Conservation (phyloP, 1,284 basidiomycete genomes). For the Cryptococcus sp. region DNA sequence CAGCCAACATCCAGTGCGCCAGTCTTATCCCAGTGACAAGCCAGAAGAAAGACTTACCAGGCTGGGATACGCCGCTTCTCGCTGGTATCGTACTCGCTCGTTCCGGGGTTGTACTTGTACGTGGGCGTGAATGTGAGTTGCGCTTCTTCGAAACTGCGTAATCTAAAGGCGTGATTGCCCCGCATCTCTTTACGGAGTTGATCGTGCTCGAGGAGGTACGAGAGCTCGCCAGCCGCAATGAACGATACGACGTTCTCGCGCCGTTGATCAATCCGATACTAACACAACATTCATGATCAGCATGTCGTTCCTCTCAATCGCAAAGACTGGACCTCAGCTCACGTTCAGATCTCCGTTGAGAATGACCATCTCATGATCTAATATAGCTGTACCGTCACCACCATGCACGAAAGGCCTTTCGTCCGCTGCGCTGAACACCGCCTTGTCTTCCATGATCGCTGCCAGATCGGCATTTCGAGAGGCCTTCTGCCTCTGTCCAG, state of each 20-base stretch:
- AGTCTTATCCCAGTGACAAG: background rate
- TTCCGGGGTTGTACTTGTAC: slow-evolving; percentile 89
- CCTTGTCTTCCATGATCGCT: slow-evolving; percentile 78
- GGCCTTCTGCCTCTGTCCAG: slow-evolving; percentile 80
- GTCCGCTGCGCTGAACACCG: slow-evolving; percentile 64
- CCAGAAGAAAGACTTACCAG: slow-evolving; percentile 59
- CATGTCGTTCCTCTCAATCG: background rate
- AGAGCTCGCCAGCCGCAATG: slow-evolving; percentile 66
- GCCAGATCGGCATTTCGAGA: slow-evolving; percentile 83
- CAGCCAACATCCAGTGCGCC: background rate
- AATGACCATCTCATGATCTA: slow-evolving; percentile 93
- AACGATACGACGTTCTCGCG: slow-evolving; percentile 75
- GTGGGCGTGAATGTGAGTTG: slow-evolving; percentile 82
- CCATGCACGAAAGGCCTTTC: slow-evolving; percentile 78
- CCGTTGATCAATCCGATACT: slow-evolving; percentile 91
- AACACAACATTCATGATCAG: slow-evolving; percentile 1
- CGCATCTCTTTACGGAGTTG: slow-evolving; percentile 88
- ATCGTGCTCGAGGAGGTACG: slow-evolving; percentile 72
- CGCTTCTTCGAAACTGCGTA: slow-evolving; percentile 81
- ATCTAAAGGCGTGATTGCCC: slow-evolving; percentile 78
- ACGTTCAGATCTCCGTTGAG: slow-evolving; percentile 65
- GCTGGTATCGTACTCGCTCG: slow-evolving; percentile 78
- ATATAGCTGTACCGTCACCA: slow-evolving; percentile 88
- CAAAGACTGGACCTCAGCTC: slow-evolving; percentile 9
- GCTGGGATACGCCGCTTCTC: slow-evolving; percentile 87